These are phyloP conservation scores for Peniophora sp. DNA, from an alignment of 1,284 basidiomycete species.

Conservation along the genomic window DNA sequence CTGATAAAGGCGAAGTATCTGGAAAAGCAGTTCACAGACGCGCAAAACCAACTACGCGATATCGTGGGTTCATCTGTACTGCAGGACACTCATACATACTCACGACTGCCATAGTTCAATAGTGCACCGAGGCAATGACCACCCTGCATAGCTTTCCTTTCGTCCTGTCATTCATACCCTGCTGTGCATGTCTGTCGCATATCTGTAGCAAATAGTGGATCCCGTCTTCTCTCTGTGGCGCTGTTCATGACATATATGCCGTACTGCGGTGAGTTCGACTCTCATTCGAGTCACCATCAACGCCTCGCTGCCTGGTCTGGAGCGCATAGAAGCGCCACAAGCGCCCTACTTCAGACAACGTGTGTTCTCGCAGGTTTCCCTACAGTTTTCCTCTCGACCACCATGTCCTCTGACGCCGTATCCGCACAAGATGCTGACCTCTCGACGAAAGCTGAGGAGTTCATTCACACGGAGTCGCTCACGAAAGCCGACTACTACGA, in stretches of 20 bases:
- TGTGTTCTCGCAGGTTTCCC: too few relatives aligned
- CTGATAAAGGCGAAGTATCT: constrained; percentile 71
- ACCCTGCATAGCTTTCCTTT: neutral
- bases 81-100: neutral
- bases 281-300: neutral
- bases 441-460: too few relatives aligned
- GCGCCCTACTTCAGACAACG: too few relatives aligned
- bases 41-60: constrained; percentile 78
- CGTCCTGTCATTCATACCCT: neutral
- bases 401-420: too few relatives aligned
- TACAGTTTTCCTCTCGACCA: too few relatives aligned
- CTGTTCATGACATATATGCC: neutral
- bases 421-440: too few relatives aligned
- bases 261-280: neutral
- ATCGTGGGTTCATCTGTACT: constrained; percentile 49
- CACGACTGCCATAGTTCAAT: constrained; percentile 7
- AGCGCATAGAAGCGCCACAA: too few relatives aligned
- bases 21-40: constrained; percentile 87
- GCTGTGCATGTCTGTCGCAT: neutral
- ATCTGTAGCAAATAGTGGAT: constrained; percentile 6
- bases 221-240: neutral
- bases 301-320: neutral
- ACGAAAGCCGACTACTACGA: too few relatives aligned
- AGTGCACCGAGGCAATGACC: constrained; percentile 11
- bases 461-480: too few relatives aligned